phyloP scores from a whole-genome alignment of 306 rosid species.

The Begonia masoniana region DNA sequence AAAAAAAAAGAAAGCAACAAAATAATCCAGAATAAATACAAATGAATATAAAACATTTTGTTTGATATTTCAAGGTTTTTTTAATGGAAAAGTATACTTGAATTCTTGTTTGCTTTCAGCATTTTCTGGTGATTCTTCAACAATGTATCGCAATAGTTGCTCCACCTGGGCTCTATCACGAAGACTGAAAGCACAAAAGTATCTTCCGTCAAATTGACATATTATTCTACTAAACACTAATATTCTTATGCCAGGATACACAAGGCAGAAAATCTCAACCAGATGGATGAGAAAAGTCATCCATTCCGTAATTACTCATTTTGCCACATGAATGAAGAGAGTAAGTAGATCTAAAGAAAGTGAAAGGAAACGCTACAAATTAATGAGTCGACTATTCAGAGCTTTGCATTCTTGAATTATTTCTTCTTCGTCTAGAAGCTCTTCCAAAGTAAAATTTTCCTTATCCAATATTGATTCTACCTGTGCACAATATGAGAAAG shows the following conservation, averaged over 20 bases:
- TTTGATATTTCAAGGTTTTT: too few species aligned
- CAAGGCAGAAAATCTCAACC: too few species aligned
- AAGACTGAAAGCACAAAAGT: constrained; percentile 37
- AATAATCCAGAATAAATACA: too few species aligned
- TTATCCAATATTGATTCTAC: constrained; percentile 86
- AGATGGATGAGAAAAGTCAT: too few species aligned
- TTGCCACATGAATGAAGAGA: too few species aligned
- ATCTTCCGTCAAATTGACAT: constrained; percentile 9
- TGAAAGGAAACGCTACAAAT: constrained; percentile 44
- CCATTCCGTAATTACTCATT: too few species aligned
- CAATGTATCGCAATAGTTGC: constrained; percentile 62
- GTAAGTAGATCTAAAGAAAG: background rate
- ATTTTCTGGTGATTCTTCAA: constrained; percentile 86
- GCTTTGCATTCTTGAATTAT: constrained; percentile 99
- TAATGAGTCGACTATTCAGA: constrained; percentile 88
- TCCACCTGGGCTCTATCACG: constrained; percentile 95
- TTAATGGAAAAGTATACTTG: constrained; percentile 38
- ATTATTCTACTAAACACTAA: background rate
- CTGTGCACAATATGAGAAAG: constrained; percentile 23
- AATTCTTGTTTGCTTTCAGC: constrained; percentile 83
- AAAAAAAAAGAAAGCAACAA: constrained; percentile 1
- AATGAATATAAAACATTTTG: too few species aligned
- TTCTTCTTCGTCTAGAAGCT: constrained; percentile 97
- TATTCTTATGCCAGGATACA: too few species aligned
- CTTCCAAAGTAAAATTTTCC: constrained; percentile 89